Conservation (phyloP, 2,329 filamentous ascomycete genomes). For the Westerdykella sp. region DNA sequence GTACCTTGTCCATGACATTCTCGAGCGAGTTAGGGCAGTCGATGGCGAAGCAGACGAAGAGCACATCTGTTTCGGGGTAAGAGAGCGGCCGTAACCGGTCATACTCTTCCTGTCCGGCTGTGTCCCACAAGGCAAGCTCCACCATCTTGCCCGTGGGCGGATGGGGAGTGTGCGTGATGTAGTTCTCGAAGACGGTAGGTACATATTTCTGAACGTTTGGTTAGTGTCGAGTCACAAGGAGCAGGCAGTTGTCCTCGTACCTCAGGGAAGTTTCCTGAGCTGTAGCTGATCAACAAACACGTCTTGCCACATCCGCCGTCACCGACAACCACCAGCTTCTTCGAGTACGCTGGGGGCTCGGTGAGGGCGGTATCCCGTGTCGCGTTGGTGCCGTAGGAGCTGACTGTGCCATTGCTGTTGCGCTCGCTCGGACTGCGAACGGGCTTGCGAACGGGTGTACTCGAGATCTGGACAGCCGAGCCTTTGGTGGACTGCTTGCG, state of each 20-base stretch:
- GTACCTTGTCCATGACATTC: constrained; percentile 97
- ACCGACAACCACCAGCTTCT: constrained; percentile 98
- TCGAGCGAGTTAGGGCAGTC: constrained; percentile 97
- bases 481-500: constrained; percentile 49
- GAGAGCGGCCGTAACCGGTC: constrained; percentile 91
- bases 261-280: constrained; percentile 98
- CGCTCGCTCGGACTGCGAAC: constrained; percentile 53
- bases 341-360: constrained; percentile 87
- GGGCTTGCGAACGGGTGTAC: constrained; percentile 36
- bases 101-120: constrained; percentile 97
- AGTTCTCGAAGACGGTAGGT: constrained; percentile 98
- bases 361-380: constrained; percentile 80
- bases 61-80: constrained; percentile 94
- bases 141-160: constrained; percentile 84
- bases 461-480: constrained; percentile 26
- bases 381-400: constrained; percentile 72
- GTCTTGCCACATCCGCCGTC: constrained; percentile 99
- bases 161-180: constrained; percentile 95
- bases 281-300: constrained; percentile 96
- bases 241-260: constrained; percentile 46
- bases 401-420: constrained; percentile 84
- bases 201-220: constrained; percentile 79
- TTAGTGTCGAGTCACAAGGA: neutral
- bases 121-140: constrained; percentile 96
- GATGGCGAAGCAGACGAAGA: constrained; percentile 98